phyloP scores from a whole-genome alignment of 225 moss, liverwort and hornwort genomes.

The Lunularia cruciata region DNA sequence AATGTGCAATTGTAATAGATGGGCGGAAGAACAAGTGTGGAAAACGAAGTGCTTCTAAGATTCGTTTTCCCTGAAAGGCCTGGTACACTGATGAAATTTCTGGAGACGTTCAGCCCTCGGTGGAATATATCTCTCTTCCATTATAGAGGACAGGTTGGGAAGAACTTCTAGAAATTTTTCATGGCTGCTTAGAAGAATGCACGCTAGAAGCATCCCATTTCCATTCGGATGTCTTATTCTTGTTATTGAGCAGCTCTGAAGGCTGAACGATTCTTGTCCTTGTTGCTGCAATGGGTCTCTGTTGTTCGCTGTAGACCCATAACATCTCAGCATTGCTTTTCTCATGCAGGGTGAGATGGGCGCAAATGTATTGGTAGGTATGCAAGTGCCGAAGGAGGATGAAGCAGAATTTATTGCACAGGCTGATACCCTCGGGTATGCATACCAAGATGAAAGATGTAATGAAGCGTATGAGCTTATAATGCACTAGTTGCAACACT shows the following conservation, averaged over 20 bases:
- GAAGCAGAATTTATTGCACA: constrained; percentile 57
- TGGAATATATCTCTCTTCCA: constrained; percentile 94
- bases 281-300: background rate
- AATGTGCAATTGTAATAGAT: constrained; percentile 37
- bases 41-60: constrained; percentile 74
- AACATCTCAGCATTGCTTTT: background rate
- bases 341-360: constrained; percentile 80
- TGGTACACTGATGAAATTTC: constrained; percentile 81
- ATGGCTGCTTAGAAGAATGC: too few species aligned
- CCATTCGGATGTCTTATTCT: background rate
- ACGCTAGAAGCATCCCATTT: too few species aligned
- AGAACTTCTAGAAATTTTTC: background rate
- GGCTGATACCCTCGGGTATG: constrained; percentile 71
- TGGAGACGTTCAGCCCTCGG: constrained; percentile 64
- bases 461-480: constrained; percentile 88
- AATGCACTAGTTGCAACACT: constrained; percentile 40
- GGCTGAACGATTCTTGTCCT: too few species aligned
- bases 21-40: constrained; percentile 76
- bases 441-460: constrained; percentile 75
- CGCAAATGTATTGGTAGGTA: constrained; percentile 76
- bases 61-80: constrained; percentile 89
- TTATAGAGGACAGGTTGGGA: constrained; percentile 59
- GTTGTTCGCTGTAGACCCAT: background rate
- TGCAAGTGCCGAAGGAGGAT: constrained; percentile 69
- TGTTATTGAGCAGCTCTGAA: background rate